Evolutionary conservation across 2,329 filamentous ascomycete species (phyloP).

Genomic region (Amauroascus niger): DNA sequence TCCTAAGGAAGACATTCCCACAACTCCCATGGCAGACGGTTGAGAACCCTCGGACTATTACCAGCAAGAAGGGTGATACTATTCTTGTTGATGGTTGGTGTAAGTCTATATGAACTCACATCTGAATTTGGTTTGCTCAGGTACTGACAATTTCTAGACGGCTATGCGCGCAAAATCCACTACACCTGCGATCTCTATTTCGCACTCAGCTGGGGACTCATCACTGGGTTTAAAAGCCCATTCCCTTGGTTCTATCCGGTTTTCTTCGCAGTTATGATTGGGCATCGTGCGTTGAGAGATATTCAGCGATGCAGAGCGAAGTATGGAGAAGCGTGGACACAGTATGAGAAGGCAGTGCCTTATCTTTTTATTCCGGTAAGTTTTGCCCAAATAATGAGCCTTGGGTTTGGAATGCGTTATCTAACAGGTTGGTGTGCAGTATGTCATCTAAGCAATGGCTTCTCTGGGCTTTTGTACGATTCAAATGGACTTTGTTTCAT

Average conservation of each 20-base stretch:
- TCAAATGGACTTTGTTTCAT: neutral
- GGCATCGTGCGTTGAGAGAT: slow-evolving; percentile 65
- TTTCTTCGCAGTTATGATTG: slow-evolving; percentile 73
- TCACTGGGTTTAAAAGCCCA: slow-evolving; percentile 68
- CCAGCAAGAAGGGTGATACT: slow-evolving; percentile 60
- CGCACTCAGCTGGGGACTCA: slow-evolving; percentile 66
- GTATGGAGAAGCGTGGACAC: slow-evolving; percentile 72
- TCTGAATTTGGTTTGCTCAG: neutral
- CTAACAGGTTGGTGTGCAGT: slow-evolving; percentile 3
- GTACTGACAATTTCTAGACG: slow-evolving; percentile 37
- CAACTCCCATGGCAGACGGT: slow-evolving; percentile 82
- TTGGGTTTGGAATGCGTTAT: neutral
- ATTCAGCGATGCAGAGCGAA: slow-evolving; percentile 64
- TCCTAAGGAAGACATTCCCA: slow-evolving; percentile 71
- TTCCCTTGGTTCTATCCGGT: slow-evolving; percentile 85
- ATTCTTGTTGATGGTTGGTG: slow-evolving; percentile 81
- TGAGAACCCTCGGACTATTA: slow-evolving; percentile 69
- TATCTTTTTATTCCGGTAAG: slow-evolving; percentile 72
- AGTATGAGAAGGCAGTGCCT: slow-evolving; percentile 71
- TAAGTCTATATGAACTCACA: slow-evolving; percentile 35
- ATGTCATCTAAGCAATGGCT: slow-evolving; percentile 12
- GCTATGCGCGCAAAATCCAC: slow-evolving; percentile 67
- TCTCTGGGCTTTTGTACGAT: neutral
- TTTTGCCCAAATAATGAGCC: slow-evolving; percentile 14
- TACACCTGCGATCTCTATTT: slow-evolving; percentile 75